phyloP scores from a whole-genome alignment of 352 stramenopile genomes.

The Globisporangium acanthophoron region DNA sequence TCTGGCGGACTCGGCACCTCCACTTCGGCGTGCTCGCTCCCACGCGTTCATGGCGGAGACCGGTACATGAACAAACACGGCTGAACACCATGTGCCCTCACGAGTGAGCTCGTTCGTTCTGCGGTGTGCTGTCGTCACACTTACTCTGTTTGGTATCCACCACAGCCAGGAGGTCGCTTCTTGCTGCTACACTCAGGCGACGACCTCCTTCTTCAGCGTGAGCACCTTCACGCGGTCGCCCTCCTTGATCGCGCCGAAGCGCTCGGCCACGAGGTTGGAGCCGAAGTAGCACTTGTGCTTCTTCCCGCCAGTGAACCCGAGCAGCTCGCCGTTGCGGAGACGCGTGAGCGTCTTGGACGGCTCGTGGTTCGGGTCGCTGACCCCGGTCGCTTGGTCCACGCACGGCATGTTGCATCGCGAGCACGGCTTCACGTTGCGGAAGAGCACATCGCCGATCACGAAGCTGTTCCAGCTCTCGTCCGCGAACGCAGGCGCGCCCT shows the following conservation, averaged over 20 bases:
- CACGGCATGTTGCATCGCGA: slow-evolving; percentile 71
- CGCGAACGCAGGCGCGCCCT: slow-evolving; percentile 49
- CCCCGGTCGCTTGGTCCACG: slow-evolving; percentile 63
- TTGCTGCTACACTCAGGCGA: slow-evolving; percentile 20
- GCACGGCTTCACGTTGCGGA: slow-evolving; percentile 76
- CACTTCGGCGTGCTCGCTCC: slow-evolving; percentile 27
- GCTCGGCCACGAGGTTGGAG: slow-evolving; percentile 64
- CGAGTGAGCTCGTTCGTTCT: background rate
- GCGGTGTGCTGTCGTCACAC: no score
- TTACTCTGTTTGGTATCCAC: background rate
- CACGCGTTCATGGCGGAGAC: slow-evolving; percentile 46
- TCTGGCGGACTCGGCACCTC: slow-evolving; percentile 1
- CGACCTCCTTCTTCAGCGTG: slow-evolving; percentile 54
- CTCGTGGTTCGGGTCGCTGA: slow-evolving; percentile 36
- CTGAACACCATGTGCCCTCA: background rate
- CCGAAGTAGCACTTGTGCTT: slow-evolving; percentile 68
- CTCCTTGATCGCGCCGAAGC: slow-evolving; percentile 25
- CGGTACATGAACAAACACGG: slow-evolving; percentile 37
- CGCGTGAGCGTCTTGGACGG: slow-evolving; percentile 43
- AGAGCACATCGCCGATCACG: slow-evolving; percentile 39
- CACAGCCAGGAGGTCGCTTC: no score
- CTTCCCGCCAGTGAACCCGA: slow-evolving; percentile 54
- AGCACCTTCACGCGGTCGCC: slow-evolving; percentile 56
- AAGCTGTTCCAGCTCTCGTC: slow-evolving; percentile 76
- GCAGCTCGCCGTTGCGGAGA: slow-evolving; percentile 48